Base-by-base conservation (phyloP, 805 yeast species). In the Hanseniaspora vineae region DNA sequence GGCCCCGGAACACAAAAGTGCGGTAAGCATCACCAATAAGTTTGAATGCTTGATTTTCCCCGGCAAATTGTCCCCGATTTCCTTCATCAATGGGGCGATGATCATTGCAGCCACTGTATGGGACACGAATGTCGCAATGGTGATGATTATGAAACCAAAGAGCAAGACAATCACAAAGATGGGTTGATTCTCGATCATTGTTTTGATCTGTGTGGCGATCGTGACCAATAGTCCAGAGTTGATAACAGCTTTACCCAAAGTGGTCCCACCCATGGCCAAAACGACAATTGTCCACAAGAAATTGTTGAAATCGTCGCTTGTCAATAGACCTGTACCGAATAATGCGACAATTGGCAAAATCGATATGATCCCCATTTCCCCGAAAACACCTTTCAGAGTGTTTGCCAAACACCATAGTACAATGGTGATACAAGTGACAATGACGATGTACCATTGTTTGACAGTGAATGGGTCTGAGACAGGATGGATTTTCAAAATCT, bases 21-120 rank as follows among this genome's bases (percentile, higher is more conserved):
- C 77, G 3, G 79, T 66, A 4, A 70, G 65, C 80, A 78, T 74
- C 44, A 92, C 82, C 55, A 92, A 68, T 43, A 90, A 60, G 52
- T 88, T 74, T 35, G 97, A 95, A 64, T 86, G 97, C 15, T 95
- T 92, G 31, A 77, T 78, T 12, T 42, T 12, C 18, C 71, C 68
- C 4, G 80, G 77, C 62, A 84, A 62, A 39, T 77, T 69, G 39
- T 78, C 70, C n/a, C 97, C 98, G 49, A 92, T 81, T 58, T 89
- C 92, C 17, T 84, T 79, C 58, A 92, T 89, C 51, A 92, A 70
- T 10, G 98, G 98, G 42, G 90, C 78, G 46, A 90, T 77, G 50
- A 92, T 92, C 62, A 92, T 73, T 0, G 97, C 97, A 1, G 97
- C 97, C 32, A 90, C 98, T 0, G 97, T 92, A 62, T 90, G 98